Evolutionary conservation across 441 rosid genomes (phyloP), one percentile per base, ranked within the genome.

Genomic region (Eutrema salsugineum): DNA sequence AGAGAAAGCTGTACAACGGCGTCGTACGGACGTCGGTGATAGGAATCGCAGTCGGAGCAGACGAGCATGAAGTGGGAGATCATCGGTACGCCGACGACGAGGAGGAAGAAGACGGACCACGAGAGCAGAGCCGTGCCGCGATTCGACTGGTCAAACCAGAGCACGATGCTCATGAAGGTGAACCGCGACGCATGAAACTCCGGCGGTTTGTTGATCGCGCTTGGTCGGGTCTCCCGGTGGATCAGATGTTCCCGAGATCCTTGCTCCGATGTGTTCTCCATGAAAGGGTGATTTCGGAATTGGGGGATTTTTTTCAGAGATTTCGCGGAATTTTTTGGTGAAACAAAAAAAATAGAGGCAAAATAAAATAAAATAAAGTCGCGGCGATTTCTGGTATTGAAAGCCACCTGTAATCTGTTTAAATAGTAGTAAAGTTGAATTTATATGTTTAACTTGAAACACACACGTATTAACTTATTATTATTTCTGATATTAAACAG

Each of bases 1-100:
- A 91, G 88, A 3, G 97, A 93, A 11, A 86, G 30, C 77, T 93
- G 94, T 0, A 91, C 90, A 5, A 88, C 73, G 6, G 82, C 78
- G 75, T 93, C 96, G 72, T 91, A 93, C 0, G 98, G 98, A 32
- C 97, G 75, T 14, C 68, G 87, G 79, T 86, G 96, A 60, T 82
- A 27, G 28, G 49, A 68, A 60, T 91, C 98, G 67, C 96, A 93
- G 46, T 78, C 48, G 10, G 91, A 82, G 78, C 98, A 91, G 3
- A 78, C 70, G 19, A 89, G 83, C 27, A 81, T 50, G 66, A 89
- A 87, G 85, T 91, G 98, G 0, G 98, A 91, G 8, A 87, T 81
- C n/a, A 89, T 50, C 12, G 98, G 98, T 11, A 71, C 82, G n/a
- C 75, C 83, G 8, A 89, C 53, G 36, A 87, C 79, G 2, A 93